A percentile compares a stretch with the other conserved stretches of the same genome.
phyloP scores from a whole-genome alignment of 768 basidiomycete species.

The Cystobasidium ongulense region DNA sequence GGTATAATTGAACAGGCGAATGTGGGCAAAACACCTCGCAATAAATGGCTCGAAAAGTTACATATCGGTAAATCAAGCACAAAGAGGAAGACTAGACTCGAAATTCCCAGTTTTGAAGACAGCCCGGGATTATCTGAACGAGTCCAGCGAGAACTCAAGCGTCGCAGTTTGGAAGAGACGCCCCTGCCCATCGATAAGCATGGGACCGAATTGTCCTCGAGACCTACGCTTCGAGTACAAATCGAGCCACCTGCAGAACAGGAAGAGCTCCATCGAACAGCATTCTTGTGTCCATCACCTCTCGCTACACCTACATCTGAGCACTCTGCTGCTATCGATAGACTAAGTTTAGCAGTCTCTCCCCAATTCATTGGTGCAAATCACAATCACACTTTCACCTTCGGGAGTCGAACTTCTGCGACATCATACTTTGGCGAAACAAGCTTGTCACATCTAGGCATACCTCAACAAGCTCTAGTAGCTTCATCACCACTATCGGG shows the following conservation, averaged over 20 bases:
- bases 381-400: conserved; percentile 1
- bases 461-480: conserved; percentile 11
- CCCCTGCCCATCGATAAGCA: neutral
- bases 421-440: neutral
- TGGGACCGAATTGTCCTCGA: no score
- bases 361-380: neutral
- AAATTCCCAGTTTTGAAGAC: conserved; percentile 9
- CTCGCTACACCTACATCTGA: conserved; percentile 1
- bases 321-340: neutral
- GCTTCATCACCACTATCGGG: conserved; percentile 23
- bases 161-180: neutral
- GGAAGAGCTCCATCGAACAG: neutral
- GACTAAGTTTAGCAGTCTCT: conserved; percentile 13
- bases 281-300: neutral
- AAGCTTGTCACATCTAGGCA: neutral
- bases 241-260: neutral
- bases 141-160: neutral
- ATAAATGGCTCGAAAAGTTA: neutral
- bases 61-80: neutral
- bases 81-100: neutral
- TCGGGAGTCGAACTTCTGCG: neutral
- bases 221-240: neutral
- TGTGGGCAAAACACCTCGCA: conserved; percentile 5
- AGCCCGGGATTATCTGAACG: neutral
- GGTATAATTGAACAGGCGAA: neutral